These are phyloP conservation scores for Tubosaeta sp. DNA, from an alignment of 768 basidiomycete genomes.

Conservation along the genomic window DNA sequence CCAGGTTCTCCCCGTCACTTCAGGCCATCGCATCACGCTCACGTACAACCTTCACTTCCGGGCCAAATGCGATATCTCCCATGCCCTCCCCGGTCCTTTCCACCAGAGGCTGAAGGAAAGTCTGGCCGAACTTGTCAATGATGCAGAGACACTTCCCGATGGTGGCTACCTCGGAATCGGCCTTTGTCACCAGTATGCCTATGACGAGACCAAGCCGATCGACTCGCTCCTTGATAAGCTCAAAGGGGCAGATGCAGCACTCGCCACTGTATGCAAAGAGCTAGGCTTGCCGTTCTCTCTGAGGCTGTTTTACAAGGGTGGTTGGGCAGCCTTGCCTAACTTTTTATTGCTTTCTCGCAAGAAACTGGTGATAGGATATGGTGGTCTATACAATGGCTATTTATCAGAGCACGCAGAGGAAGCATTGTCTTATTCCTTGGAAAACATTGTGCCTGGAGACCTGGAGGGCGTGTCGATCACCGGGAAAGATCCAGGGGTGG, in stretches of 20 bases:
- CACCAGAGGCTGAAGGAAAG: neutral
- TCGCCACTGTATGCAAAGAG: constrained; percentile 3
- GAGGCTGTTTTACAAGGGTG: neutral
- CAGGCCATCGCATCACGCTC: constrained; percentile 41
- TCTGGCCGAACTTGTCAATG: constrained; percentile 16
- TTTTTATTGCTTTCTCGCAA: neutral
- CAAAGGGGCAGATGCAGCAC: constrained; percentile 3
- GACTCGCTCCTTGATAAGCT: neutral
- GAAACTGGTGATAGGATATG: neutral
- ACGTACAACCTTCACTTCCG: constrained; percentile 35
- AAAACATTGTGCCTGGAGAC: neutral
- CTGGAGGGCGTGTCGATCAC: constrained; percentile 1
- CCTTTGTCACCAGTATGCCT: constrained; percentile 30
- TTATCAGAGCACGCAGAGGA: neutral
- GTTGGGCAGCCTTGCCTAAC: neutral
- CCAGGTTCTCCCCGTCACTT: constrained; percentile 37
- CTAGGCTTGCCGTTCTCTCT: constrained; percentile 10
- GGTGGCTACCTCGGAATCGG: constrained; percentile 35
- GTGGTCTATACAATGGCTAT: neutral
- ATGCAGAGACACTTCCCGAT: constrained; percentile 25
- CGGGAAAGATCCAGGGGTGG: neutral
- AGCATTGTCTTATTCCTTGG: neutral
- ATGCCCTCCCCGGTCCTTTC: neutral
- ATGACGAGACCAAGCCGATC: neutral
- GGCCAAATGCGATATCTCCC: neutral